phyloP scores from a whole-genome alignment of 1,139 yeast genomes.

The Lodderomyces elongisporus region DNA sequence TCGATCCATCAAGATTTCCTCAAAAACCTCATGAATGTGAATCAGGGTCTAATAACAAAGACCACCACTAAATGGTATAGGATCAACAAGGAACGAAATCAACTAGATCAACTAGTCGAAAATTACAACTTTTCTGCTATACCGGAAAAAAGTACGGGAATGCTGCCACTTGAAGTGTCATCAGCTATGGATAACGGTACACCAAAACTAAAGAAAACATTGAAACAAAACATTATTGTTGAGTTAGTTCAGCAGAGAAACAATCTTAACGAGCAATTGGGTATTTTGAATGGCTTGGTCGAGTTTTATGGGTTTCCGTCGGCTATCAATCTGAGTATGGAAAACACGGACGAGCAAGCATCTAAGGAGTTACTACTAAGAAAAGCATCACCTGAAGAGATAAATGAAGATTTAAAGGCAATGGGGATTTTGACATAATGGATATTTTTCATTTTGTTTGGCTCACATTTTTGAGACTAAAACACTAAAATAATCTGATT shows the following conservation, averaged over 20 bases:
- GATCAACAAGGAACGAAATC: conserved; percentile 82
- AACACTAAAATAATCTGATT: too few relatives aligned
- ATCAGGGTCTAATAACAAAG: conserved; percentile 58
- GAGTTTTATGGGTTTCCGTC: conserved; percentile 64
- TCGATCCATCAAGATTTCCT: conserved; percentile 81
- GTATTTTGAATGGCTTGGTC: conserved; percentile 52
- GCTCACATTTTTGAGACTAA: too few relatives aligned
- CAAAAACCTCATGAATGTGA: conserved; percentile 63
- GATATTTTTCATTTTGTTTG: too few relatives aligned
- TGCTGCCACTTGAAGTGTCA: conserved; percentile 18
- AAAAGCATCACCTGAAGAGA: conserved; percentile 57
- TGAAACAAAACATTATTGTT: conserved; percentile 34
- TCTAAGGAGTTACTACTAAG: conserved; percentile 37
- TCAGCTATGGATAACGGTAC: conserved; percentile 11
- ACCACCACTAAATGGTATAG: conserved; percentile 92
- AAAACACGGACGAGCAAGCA: conserved; percentile 29
- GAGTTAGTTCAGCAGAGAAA: conserved; percentile 52
- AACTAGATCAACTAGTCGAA: conserved; percentile 67
- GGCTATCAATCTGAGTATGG: conserved; percentile 39
- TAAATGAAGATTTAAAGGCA: conserved; percentile 52
- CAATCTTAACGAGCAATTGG: conserved; percentile 50
- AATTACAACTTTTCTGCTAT: conserved; percentile 36
- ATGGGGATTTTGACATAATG: too few relatives aligned
- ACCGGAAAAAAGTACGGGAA: conserved; percentile 15
- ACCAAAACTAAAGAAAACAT: conserved; percentile 30